Conservation (phyloP, 805 yeast species). For the Saccharomycodes ludwigii region DNA sequence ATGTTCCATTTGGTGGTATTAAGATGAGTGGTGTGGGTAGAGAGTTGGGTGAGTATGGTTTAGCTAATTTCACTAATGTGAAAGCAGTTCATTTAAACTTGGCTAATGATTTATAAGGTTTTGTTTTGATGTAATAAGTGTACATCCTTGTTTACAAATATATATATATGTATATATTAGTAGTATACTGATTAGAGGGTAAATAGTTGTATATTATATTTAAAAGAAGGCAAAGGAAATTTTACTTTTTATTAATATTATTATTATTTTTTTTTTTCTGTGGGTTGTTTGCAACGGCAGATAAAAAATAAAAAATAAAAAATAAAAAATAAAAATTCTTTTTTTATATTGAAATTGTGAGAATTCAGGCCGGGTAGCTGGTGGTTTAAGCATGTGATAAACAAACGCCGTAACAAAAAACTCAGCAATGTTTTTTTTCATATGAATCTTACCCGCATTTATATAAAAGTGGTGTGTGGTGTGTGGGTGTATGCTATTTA, state of each 20-base stretch:
- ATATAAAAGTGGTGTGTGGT: too few species aligned
- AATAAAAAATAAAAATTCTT: too few species aligned
- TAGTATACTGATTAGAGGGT: slow-evolving; percentile 9
- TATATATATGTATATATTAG: slow-evolving; percentile 32
- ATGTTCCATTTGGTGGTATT: slow-evolving; percentile 74
- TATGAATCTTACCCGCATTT: too few species aligned
- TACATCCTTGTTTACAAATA: too few species aligned
- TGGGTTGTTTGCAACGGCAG: background rate
- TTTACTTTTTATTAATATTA: slow-evolving; percentile 1
- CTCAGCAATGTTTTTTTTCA: too few species aligned
- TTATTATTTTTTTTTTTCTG: background rate
- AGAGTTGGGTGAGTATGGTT: slow-evolving; percentile 67
- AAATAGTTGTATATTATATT: background rate
- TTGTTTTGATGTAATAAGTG: too few species aligned
- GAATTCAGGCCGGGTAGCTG: too few species aligned
- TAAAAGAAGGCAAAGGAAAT: background rate
- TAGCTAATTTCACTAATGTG: slow-evolving; percentile 57
- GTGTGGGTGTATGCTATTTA: too few species aligned
- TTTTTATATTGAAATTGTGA: too few species aligned
- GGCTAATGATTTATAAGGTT: slow-evolving; percentile 26
- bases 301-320: too few species aligned
- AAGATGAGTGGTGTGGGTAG: slow-evolving; percentile 73
- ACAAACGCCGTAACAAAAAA: too few species aligned
- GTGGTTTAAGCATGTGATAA: too few species aligned
- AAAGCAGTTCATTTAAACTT: slow-evolving; percentile 68